A percentile compares a stretch with the other conserved stretches of the same genome.
Conservation (phyloP, 768 basidiomycete genomes). For the Lactarius hengduanensis region DNA sequence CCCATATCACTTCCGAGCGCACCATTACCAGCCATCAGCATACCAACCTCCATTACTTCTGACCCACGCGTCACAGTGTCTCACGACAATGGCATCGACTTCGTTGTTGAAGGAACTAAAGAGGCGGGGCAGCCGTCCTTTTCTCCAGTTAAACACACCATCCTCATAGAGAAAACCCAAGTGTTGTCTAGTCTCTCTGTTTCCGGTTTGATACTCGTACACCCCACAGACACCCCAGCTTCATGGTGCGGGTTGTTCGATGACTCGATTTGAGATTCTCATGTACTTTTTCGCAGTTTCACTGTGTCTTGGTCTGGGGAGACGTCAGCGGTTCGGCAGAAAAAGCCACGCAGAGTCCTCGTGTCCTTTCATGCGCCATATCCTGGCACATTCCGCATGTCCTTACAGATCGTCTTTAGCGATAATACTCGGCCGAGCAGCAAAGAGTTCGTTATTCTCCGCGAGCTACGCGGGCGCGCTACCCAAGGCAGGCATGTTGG, state of each 20-base stretch:
- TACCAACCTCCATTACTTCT: too few relatives aligned
- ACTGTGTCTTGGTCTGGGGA: neutral
- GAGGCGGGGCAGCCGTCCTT: neutral
- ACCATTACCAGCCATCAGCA: too few relatives aligned
- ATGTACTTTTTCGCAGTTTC: conserved; percentile 7
- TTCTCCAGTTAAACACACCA: neutral
- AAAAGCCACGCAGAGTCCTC: neutral
- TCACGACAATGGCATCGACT: conserved; percentile 13
- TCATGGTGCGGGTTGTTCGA: conserved; percentile 7
- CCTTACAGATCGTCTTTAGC: conserved; percentile 2
- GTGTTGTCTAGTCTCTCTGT: conserved; percentile 3
- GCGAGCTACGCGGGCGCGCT: conserved; percentile 11
- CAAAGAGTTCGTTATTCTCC: conserved; percentile 4
- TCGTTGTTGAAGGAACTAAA: conserved; percentile 2
- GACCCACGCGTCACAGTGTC: conserved; percentile 11
- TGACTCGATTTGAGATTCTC: neutral
- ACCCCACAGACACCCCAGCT: neutral
- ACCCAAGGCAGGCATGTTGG: neutral
- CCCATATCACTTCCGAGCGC: neutral
- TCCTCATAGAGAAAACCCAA: conserved; percentile 2
- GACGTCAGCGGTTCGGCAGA: neutral
- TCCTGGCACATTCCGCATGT: conserved; percentile 5
- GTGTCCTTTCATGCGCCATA: conserved; percentile 9
- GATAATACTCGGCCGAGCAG: neutral
- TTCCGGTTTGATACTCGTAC: neutral